Evolutionary conservation across 768 basidiomycete genomes (phyloP).

Genomic region (Vararia minispora): DNA sequence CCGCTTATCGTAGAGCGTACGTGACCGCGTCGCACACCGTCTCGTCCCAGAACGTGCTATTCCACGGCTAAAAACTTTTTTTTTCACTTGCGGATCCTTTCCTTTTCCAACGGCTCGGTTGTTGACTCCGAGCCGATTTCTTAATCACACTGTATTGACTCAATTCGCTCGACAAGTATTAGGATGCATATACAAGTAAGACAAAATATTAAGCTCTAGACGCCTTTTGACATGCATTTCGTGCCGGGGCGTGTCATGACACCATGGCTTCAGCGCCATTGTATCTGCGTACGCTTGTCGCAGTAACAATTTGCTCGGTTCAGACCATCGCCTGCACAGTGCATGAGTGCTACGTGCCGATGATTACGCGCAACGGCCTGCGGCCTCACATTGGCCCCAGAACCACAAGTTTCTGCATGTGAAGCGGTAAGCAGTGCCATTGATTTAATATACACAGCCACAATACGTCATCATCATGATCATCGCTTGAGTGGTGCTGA

Average conservation of each 20-base stretch:
- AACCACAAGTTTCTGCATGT: too few relatives aligned
- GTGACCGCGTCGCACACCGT: not conserved
- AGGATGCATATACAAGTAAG: not conserved
- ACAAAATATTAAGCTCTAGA: not conserved
- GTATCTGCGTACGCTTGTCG: conserved; percentile 12
- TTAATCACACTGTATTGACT: not conserved
- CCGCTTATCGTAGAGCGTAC: not conserved
- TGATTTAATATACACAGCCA: too few relatives aligned
- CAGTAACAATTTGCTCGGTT: conserved; percentile 6
- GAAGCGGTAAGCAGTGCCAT: too few relatives aligned
- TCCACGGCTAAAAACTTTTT: conserved; percentile 4
- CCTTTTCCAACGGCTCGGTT: conserved; percentile 10
- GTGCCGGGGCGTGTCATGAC: conserved; percentile 6
- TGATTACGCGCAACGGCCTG: too few relatives aligned
- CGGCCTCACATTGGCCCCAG: too few relatives aligned
- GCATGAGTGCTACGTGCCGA: too few relatives aligned
- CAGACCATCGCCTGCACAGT: conserved; percentile 10
- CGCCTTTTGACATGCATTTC: not conserved
- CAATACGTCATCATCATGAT: too few relatives aligned
- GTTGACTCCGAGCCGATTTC: conserved; percentile 2
- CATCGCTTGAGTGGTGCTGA: too few relatives aligned
- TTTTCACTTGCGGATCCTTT: not conserved
- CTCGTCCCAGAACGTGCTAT: not conserved
- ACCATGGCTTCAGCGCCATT: conserved; percentile 14
- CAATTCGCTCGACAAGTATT: too few relatives aligned